Base-by-base conservation (phyloP, 495 filamentous ascomycete species). In the Hyaloscypha bicolor region DNA sequence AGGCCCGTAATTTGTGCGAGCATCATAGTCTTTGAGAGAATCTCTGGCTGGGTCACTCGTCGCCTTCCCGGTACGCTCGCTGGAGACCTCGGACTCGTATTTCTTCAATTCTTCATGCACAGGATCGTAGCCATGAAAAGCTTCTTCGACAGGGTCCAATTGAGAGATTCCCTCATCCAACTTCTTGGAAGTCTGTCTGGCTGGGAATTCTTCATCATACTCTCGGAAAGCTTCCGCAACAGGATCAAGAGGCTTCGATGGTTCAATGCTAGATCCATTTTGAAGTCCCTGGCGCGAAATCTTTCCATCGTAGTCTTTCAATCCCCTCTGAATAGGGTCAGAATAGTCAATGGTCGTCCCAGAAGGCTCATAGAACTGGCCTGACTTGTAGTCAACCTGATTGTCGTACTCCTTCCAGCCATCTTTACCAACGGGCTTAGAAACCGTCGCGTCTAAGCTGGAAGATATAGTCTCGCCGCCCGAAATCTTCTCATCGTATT, bases 401-500 rank as follows among this genome's bases (percentile, higher is more conserved):
- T n/a, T 31, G 21, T 56, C 53, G 16, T 56, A 56, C 53, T 56
- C 9, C 4, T 56, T 6, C 53, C 53, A 30, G 21, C 53, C 53
- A 56, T 56, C 53, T 31, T 29, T 25, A 1, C 11, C 42, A 12
- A 14, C 16, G 4, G 16, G 16, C 4, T 48, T 48, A 12, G 9
- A 4, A 48, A 19, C 0, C 21, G 1, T 56, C 5, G 53, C 53
- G 16, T 56, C 53, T 16, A n/a, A 56, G 4, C 29, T 29, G 16
- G 53, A 56, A 31, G 32, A 37, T 19, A 32, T 21, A 33, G 9
- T 3, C 5, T 21, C 3, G 16, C 29, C 21, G 19, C 37, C 29
- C 35, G 58, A 71, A 19, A 69, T 68, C 52, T 68, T 71, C 42
- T 72, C 71, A 64, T 76, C 72, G 31, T 71, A 72, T 59, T 76